Base-by-base conservation (phyloP, 495 filamentous ascomycete genomes). In the Recurvomyces mirabilis region DNA sequence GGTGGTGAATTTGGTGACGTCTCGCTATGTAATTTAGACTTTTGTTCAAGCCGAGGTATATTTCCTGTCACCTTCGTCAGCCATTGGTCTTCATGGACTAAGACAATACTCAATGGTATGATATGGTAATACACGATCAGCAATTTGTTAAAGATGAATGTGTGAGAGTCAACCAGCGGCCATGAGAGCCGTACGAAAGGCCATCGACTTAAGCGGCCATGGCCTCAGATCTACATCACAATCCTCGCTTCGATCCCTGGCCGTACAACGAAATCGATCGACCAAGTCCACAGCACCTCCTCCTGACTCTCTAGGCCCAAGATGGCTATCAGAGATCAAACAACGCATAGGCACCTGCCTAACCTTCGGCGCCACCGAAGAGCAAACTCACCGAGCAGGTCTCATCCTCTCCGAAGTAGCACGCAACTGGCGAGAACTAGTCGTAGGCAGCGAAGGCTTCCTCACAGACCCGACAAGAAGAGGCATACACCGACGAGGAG, bases 371-470 rank as follows among this genome's bases (percentile, higher is more conserved):
- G 65, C 86, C 37, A 67, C 68, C 6, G 60, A 63, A 4, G 49
- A 58, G 17, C 87, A 95, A 56, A 58, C 76, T 3, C 52, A 65
- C 0, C 71, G 77, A 21, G 84, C 81, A 0, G 75, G 76, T 1
- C 53, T 47, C 1, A 68, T 94, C 4, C 52, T 88, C 18, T 62
- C 66, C 34, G 68, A 74, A 14, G 54, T 94, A 9, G 74, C 77
- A 1, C 61, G 52, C 7, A 81, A 93, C 46, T 96, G 89, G 89
- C 71, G 82, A 38, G 74, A 75, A 45, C 64, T 94, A 47, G 59
- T 84, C 23, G 84, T 78, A 0, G 84, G 84, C 0, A 77, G 75
- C 45, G 83, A 94, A 53, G 89, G 89, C 4, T 96, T 81, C 58
- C 57, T 95, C 47, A 81, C 82, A 0, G 75, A 71, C 14, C 69